Evolutionary conservation across 2,329 filamentous ascomycete genomes (phyloP), one percentile per base, ranked within the genome.

Genomic region (Albophoma yamanashiensis): DNA sequence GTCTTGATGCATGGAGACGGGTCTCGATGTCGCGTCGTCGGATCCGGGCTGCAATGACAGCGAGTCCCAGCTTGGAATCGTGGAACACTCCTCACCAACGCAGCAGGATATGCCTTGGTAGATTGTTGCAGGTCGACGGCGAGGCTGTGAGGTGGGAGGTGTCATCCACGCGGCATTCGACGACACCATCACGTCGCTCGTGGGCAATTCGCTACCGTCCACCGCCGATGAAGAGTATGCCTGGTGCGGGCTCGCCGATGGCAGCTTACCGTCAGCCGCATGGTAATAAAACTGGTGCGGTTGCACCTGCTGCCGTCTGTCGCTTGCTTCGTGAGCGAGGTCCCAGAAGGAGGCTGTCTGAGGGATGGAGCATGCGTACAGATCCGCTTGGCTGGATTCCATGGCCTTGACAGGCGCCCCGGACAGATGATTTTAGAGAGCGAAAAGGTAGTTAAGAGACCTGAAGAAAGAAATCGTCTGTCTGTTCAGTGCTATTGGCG

Each of bases 31-130:
- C 53, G 75, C 76, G 61, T 84, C 81, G 65, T 74, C 80, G 20
- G 79, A 76, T 0, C 77, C 79, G 62, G 76, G 73, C 63, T 81
- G 79, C 67, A 83, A 74, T 12, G 79, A 77, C 64, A 84, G 70
- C 31, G 82, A 76, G 66, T 85, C 83, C 84, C 83, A 87, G 3
- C 81, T 77, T 20, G 80, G 76, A 55, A 85, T 69, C 5, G 78
- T 74, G 55, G 76, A 75, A 63, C 78, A 83, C 53, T 82, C 78
- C 62, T 83, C 82, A 42, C 76, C 76, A 63, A 82, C 74, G 67
- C 79, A 83, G 71, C 82, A 86, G 22, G 82, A 81, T 67, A 86
- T 85, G 58, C 79, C 81, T 67, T 85, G 83, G 65, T 86, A 82
- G 60, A 85, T 84, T 45, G 82, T 84, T 52, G 80, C 80, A 59